Evolutionary conservation across 2,329 filamentous ascomycete genomes (phyloP), one percentile per base, ranked within the genome.

Genomic region (Arthrobotrys pseudoclavata): DNA sequence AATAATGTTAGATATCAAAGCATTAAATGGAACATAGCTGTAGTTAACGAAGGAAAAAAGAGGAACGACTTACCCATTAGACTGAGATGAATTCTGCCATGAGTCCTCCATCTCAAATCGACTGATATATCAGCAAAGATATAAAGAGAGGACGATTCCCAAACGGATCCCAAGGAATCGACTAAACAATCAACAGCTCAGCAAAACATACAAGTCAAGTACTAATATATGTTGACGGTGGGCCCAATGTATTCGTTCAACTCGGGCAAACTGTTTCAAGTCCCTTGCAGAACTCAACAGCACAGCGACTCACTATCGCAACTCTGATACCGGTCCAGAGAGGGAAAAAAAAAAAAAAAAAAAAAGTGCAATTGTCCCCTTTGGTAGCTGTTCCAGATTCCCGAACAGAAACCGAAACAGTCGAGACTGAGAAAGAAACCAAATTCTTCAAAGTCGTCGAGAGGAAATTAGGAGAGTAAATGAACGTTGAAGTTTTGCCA

Each of bases 401-500:
- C 26, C n/a, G 45, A 34, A 50, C 31, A 26, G n/a, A 50, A 61
- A 26, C n/a, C 13, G n/a, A 60, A 64, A 60, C 13, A 66, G 50
- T 20, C 31, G 31, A 68, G 61, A 55, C 15, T 26, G 63, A 53
- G 42, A 52, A 20, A 72, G 26, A 71, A 72, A 60, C 29, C 31
- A n/a, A 55, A 68, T 68, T 67, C 52, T 22, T 50, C 61, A 60
- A 42, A 60, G 53, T 61, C 52, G 62, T 61, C 61, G 42, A 29
- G 40, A 67, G 62, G 70, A 75, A 75, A 72, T 72, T 66, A 52
- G 26, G 45, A 31, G 60, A 42, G 31, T 52, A 67, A 72, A 61
- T 62, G 70, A 69, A 53, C 34, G 70, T 68, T 69, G 71, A 76
- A 76, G 71, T 76, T 76, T 69, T 76, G 71, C 66, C 69, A 72